Evolutionary conservation across 1,139 yeast species (phyloP).

Genomic region (Taiozyma sp.): DNA sequence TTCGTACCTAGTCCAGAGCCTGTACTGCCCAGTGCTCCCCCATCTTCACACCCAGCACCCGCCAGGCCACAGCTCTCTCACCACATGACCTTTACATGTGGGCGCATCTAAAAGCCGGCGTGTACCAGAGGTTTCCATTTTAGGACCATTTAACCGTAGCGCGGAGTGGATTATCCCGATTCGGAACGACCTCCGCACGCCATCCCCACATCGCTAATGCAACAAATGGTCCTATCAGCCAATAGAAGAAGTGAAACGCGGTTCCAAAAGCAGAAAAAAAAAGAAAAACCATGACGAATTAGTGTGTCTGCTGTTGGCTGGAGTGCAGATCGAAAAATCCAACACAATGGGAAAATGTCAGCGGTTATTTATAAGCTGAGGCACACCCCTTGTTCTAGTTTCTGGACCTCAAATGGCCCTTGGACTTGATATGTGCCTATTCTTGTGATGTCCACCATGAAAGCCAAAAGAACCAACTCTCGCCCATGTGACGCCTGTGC

Average conservation of each 20-base stretch:
- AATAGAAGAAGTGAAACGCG: background rate
- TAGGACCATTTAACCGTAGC: background rate
- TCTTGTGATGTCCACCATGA: background rate
- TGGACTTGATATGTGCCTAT: background rate
- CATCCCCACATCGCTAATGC: background rate
- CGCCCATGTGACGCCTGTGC: conserved; percentile 25
- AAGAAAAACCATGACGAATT: background rate
- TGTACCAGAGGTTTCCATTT: background rate
- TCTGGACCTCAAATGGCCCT: no score
- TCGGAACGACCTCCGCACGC: background rate
- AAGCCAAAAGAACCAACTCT: conserved; percentile 7
- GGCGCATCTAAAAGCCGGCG: background rate
- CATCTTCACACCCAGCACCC: no score
- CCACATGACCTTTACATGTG: no score
- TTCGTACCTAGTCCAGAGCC: no score
- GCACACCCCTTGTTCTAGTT: background rate
- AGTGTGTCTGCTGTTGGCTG: background rate
- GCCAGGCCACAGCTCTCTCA: no score
- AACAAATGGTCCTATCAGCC: background rate
- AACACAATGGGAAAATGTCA: background rate
- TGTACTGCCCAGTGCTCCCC: no score
- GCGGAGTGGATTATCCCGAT: background rate
- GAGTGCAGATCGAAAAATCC: background rate
- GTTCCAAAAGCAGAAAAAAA: background rate
- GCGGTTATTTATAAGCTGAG: background rate